phyloP scores from a whole-genome alignment of 1,284 basidiomycete genomes.

The Mycena citricolor region DNA sequence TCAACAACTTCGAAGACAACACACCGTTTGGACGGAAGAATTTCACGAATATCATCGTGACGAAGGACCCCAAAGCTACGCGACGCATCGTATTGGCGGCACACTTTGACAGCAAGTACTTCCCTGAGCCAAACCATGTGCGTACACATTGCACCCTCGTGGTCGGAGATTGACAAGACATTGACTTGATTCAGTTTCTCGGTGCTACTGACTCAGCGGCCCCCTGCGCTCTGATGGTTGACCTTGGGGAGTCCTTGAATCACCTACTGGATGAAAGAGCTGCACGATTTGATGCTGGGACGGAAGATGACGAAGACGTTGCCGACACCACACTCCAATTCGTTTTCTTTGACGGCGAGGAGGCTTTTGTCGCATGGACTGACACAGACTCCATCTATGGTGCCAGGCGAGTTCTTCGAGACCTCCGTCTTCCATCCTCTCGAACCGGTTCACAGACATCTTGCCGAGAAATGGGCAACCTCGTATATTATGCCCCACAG shows the following conservation, averaged over 20 bases:
- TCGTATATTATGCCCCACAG: slow-evolving; percentile 62
- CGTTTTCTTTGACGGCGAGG: slow-evolving; percentile 98
- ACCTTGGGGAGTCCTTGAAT: slow-evolving; percentile 80
- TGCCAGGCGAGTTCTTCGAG: slow-evolving; percentile 59
- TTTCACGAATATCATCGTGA: slow-evolving; percentile 94
- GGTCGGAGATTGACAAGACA: slow-evolving; percentile 3
- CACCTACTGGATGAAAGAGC: slow-evolving; percentile 67
- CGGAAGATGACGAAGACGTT: slow-evolving; percentile 74
- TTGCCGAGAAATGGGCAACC: slow-evolving; percentile 80
- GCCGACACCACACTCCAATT: slow-evolving; percentile 87
- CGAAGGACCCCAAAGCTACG: slow-evolving; percentile 85
- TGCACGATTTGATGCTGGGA: slow-evolving; percentile 52
- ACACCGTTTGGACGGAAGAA: slow-evolving; percentile 83
- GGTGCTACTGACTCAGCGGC: slow-evolving; percentile 98
- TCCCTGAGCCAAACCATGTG: slow-evolving; percentile 64
- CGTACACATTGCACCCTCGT: slow-evolving; percentile 9
- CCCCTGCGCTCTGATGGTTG: slow-evolving; percentile 91
- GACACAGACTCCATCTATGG: slow-evolving; percentile 92
- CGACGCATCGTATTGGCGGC: slow-evolving; percentile 86
- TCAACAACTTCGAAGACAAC: slow-evolving; percentile 73
- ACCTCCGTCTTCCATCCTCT: not conserved
- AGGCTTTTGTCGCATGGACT: slow-evolving; percentile 93
- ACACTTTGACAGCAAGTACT: slow-evolving; percentile 97
- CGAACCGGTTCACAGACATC: slow-evolving; percentile 54
- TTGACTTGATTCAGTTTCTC: slow-evolving; percentile 79